Evolutionary conservation across 345 rosid species (phyloP).

Genomic region (Lagerstroemia speciosa): DNA sequence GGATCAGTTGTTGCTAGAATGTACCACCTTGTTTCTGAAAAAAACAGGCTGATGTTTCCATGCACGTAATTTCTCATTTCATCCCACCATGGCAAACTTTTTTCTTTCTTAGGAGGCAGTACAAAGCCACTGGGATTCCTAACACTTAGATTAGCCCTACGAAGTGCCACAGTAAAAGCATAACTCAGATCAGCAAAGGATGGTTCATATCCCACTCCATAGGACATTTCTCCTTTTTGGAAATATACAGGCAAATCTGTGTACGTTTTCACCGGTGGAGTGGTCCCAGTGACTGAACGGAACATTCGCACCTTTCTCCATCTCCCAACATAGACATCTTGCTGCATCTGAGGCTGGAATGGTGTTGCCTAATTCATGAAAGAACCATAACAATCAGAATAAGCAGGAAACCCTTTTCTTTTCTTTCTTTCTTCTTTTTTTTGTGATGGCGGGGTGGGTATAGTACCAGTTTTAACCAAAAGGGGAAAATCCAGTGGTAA

Average conservation of each 20-base stretch:
- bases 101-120: conserved; percentile 69
- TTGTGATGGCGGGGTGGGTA: too few relatives aligned
- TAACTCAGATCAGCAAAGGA: conserved; percentile 86
- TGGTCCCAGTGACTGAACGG: conserved; percentile 92
- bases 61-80: conserved; percentile 94
- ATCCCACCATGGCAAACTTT: conserved; percentile 99
- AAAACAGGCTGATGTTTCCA: conserved; percentile 59
- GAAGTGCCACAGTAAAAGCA: conserved; percentile 94
- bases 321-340: conserved; percentile 86
- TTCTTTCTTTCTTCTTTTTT: too few relatives aligned
- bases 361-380: conserved; percentile 64
- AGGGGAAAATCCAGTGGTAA: not conserved
- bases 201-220: conserved; percentile 97
- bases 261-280: conserved; percentile 90
- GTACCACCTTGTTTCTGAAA: conserved; percentile 62
- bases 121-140: conserved; percentile 47
- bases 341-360: conserved; percentile 85
- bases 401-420: not conserved
- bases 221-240: conserved; percentile 66
- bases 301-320: conserved; percentile 94
- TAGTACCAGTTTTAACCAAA: not conserved
- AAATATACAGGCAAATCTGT: conserved; percentile 70
- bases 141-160: conserved; percentile 85
- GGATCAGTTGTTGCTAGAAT: conserved; percentile 93
- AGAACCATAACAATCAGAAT: conserved; percentile 18